Evolutionary conservation across 257 asterid species (phyloP), one percentile per base, ranked within the genome.

Genomic region (Apocynum venetum): DNA sequence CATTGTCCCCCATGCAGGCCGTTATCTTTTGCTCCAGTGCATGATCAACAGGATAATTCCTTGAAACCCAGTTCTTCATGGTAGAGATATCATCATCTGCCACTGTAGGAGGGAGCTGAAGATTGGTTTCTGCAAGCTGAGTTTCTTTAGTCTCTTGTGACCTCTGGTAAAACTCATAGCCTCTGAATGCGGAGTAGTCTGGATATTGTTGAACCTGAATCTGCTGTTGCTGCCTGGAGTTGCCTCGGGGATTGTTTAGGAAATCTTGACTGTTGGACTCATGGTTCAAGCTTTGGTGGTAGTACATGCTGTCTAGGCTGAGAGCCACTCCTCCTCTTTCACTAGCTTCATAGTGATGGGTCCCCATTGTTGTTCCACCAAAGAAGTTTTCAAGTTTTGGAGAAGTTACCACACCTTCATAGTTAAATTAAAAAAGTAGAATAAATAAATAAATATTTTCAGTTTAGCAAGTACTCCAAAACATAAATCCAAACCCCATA

Each of bases 371-470:
- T 66, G 89, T 85, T 40, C 89, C 96, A 40, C 96, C 94, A 66
- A 93, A 91, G 94, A 93, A 90, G 80, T 91, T 97, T 77, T 90
- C 98, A 19, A 91, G 92, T 75, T 95, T 93, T 5, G 97, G 98
- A 57, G 91, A 78, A 56, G 57, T 78, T 70, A 79, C 89, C 88
- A 89, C 60, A 59, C 90, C 90, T 91, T 72, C 80, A 76, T 76
- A 72, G 76, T 66, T 47, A 76, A 84, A 68, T 51, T 66, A 40
- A 53, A 74, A 55, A 70, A 66, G 59, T 2, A 3, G 0, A 36
- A 35, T 66, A 59, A 13, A 52, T 48, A 78, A 80, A 41, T 61
- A 57, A 69, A 65, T 60, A 74, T 66, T 74, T 79, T 63, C 53
- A 61, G 70, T 67, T 36, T 44, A 72, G 61, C 55, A 70, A 80